Base-by-base conservation (phyloP, 2,329 filamentous ascomycete species). In the Simplicillium aogashimaense region DNA sequence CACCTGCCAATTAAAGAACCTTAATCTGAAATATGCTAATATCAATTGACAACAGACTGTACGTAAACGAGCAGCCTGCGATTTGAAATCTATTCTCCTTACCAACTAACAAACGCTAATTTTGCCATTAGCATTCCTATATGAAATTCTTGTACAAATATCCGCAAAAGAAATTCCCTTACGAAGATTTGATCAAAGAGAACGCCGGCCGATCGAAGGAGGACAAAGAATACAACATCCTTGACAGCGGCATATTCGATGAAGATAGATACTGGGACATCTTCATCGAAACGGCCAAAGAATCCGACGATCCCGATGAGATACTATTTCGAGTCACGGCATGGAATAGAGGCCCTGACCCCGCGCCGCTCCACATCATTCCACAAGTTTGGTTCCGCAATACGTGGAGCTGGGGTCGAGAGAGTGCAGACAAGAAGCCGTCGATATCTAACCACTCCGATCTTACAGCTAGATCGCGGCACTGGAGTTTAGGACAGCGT, bases 91-190 rank as follows among this genome's bases (percentile, higher is more conserved):
- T 36, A 33, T 20, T 36, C 16, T n/a, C n/a, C n/a, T 51, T 47
- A 55, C 45, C 43, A 43, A 17, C 40, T 43, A 25, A 9, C 20
- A 25, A 9, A 25, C 20, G 9, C 20, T 25, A 25, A 25, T 9
- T 9, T 5, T 25, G 6, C 6, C 9, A 25, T 9, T 59, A 89
- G 85, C 89, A 95, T 64, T 94, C 90, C 20, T 97, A 97, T 69
- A 97, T 97, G 90, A 97, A 97, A 63, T 94, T 81, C 56, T 81
- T 97, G 50, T 97, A 97, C 76, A 97, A 97, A 64, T 94, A 95
- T 53, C 92, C 92, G 1, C 90, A 97, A 64, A 76, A 75, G 53
- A 79, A 82, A 47, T 97, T 97, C 54, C 92, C 90, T 3, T 97
- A 97, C 67, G 74, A 95, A 60, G 80, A 95, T 48, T 70, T 97